Evolutionary conservation across 768 basidiomycete genomes (phyloP).

Genomic region (Boletus rubroflammeus): DNA sequence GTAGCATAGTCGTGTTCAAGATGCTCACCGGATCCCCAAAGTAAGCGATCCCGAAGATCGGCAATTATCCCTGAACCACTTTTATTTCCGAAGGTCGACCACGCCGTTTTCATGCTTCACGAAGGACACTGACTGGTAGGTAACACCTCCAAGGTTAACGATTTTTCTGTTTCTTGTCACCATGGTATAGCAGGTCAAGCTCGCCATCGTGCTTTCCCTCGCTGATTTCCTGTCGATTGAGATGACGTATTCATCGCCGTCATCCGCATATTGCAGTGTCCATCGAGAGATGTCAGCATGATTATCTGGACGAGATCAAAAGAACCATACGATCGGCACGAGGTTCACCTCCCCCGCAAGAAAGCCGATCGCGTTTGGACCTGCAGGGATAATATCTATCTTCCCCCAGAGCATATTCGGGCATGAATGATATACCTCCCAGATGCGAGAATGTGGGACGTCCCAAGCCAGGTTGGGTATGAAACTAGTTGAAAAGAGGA

Average conservation of each 20-base stretch:
- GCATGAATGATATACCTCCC: too few species aligned
- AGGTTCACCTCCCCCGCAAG: background rate
- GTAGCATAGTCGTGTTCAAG: background rate
- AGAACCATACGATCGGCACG: background rate
- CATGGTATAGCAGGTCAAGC: background rate
- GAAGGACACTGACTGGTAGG: background rate
- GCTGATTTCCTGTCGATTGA: background rate
- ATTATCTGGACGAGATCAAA: background rate
- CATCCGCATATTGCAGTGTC: background rate
- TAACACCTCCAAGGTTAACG: background rate
- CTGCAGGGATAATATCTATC: background rate
- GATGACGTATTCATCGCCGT: background rate
- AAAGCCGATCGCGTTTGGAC: background rate
- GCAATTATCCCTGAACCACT: background rate
- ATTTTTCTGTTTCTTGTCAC: background rate
- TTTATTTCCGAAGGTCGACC: background rate
- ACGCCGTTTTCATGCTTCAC: background rate
- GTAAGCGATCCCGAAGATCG: background rate
- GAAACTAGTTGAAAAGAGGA: background rate
- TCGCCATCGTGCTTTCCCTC: background rate
- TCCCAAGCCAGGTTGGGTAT: background rate
- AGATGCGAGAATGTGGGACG: background rate
- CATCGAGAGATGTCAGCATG: background rate
- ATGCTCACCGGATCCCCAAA: background rate
- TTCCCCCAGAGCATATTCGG: background rate